These are phyloP conservation scores for Moesziomyces sp. DNA, from an alignment of 1,284 basidiomycete genomes.

Conservation along the genomic window DNA sequence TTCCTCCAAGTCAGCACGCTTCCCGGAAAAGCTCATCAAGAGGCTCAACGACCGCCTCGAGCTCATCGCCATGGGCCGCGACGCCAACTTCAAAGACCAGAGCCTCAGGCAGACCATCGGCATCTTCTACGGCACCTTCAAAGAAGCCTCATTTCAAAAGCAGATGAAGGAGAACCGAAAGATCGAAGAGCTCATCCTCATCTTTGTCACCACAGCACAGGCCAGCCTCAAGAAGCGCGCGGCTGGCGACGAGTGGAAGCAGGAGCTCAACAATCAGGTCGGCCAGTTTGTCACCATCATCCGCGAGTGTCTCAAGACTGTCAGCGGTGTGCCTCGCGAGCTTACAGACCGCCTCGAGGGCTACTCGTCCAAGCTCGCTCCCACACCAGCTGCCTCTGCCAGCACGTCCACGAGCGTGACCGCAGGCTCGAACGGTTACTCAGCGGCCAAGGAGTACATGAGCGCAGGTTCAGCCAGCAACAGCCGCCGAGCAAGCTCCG, in stretches of 20 bases:
- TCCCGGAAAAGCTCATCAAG: constrained; percentile 66
- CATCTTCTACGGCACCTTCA: constrained; percentile 63
- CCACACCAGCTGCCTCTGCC: constrained; percentile 13
- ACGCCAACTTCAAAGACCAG: constrained; percentile 56
- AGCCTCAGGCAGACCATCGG: constrained; percentile 61
- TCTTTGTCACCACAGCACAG: constrained; percentile 84
- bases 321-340: constrained; percentile 75
- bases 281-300: constrained; percentile 86
- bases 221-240: constrained; percentile 74
- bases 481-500: constrained; percentile 43
- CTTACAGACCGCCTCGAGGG: constrained; percentile 81
- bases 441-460: constrained; percentile 26
- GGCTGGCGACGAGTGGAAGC: constrained; percentile 83
- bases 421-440: constrained; percentile 21
- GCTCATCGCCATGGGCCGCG: constrained; percentile 64
- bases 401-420: constrained; percentile 9
- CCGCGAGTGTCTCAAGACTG: constrained; percentile 76
- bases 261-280: constrained; percentile 89
- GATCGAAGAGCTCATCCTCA: constrained; percentile 94
- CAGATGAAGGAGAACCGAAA: constrained; percentile 92
- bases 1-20: constrained; percentile 49
- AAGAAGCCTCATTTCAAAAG: constrained; percentile 56
- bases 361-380: constrained; percentile 79
- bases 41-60: constrained; percentile 61
- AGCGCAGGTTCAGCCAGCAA: constrained; percentile 17